Conservation (phyloP, 768 basidiomycete species). For the Gloeopeniophorella convolvens region DNA sequence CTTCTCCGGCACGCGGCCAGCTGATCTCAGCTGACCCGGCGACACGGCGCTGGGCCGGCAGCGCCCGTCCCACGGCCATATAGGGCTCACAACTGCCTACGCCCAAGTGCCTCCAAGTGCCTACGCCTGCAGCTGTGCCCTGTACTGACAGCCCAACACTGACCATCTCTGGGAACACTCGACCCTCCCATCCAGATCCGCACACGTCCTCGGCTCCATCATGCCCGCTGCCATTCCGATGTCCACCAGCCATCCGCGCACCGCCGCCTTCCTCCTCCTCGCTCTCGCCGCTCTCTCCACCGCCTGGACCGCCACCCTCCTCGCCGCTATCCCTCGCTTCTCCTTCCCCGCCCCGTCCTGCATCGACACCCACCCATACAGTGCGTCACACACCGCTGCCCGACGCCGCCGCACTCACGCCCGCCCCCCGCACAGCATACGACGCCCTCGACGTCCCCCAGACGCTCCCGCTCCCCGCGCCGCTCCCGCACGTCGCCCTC, state of each 20-base stretch:
- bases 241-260: neutral
- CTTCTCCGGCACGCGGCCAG: no score
- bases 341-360: neutral
- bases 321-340: neutral
- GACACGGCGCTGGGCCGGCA: no score
- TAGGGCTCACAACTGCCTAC: no score
- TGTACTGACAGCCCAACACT: no score
- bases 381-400: neutral
- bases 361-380: slow-evolving; percentile 1
- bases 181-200: no score
- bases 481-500: slow-evolving; percentile 18
- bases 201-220: no score
- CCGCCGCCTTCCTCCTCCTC: neutral
- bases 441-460: slow-evolving; percentile 29
- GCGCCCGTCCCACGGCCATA: no score
- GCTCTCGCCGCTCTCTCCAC: neutral
- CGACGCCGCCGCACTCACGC: neutral
- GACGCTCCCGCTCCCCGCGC: slow-evolving; percentile 19
- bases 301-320: neutral
- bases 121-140: no score
- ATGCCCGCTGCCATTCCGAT: no score
- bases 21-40: no score
- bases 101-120: no score
- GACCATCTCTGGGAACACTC: no score
- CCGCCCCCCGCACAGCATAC: slow-evolving; percentile 22